These are phyloP conservation scores for Cryptococcus sp. DNA, from an alignment of 1,284 basidiomycete genomes.

Conservation along the genomic window DNA sequence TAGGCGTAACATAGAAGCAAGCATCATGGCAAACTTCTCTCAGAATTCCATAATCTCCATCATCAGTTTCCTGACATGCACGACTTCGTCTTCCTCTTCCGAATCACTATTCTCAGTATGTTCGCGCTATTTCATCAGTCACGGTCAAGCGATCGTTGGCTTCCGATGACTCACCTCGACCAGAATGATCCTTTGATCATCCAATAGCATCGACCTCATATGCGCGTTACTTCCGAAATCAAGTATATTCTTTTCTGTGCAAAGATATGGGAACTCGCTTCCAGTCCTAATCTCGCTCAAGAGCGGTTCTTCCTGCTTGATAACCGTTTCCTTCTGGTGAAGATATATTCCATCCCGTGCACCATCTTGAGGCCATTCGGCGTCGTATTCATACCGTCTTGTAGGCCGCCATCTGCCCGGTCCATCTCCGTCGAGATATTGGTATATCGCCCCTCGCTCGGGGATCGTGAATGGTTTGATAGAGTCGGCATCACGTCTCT, in stretches of 20 bases:
- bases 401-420: neutral
- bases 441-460: neutral
- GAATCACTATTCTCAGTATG: neutral
- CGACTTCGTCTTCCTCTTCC: slow-evolving; percentile 4
- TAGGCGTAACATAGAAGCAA: neutral
- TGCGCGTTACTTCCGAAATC: neutral
- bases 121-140: too few relatives aligned
- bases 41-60: slow-evolving; percentile 33
- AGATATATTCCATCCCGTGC: slow-evolving; percentile 21
- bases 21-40: neutral
- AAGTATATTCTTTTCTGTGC: slow-evolving; percentile 12
- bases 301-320: slow-evolving; percentile 13
- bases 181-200: slow-evolving; percentile 38
- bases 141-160: neutral
- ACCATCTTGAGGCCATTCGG: neutral
- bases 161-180: slow-evolving; percentile 26
- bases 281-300: slow-evolving; percentile 21
- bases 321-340: slow-evolving; percentile 23
- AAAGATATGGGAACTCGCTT: slow-evolving; percentile 34
- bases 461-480: neutral
- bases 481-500: slow-evolving; percentile 5
- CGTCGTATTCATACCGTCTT: neutral
- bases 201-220: slow-evolving; percentile 36
- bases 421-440: neutral
- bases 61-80: neutral